Conservation (phyloP, 129 eudicot species). For the Flaveria bidentis region DNA sequence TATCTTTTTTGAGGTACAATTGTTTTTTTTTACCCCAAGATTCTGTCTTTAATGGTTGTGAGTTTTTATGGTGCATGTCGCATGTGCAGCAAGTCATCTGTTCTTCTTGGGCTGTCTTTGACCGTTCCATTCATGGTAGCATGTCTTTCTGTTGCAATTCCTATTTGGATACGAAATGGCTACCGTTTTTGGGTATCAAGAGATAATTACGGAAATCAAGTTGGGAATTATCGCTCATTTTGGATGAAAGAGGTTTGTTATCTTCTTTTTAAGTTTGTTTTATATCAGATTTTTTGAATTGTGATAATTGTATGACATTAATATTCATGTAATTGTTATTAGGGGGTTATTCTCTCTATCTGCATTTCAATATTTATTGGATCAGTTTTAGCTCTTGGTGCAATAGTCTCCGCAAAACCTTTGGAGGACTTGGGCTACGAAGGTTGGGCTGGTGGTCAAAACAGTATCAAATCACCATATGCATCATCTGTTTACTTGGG, state of each 20-base stretch:
- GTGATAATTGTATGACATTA: background rate
- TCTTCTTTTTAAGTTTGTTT: background rate
- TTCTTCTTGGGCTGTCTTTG: constrained; percentile 93
- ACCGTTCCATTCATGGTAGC: constrained; percentile 98
- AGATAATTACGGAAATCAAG: constrained; percentile 50
- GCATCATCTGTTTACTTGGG: constrained; percentile 80
- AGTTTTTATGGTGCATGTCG: background rate
- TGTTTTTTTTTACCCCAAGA: background rate
- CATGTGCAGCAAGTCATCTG: constrained; percentile 88
- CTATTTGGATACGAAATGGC: constrained; percentile 88
- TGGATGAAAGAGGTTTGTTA: constrained; percentile 77
- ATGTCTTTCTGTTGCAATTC: constrained; percentile 86
- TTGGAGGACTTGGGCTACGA: constrained; percentile 82
- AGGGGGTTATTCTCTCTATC: constrained; percentile 78
- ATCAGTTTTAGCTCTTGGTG: constrained; percentile 88
- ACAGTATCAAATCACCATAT: constrained; percentile 71
- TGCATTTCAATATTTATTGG: constrained; percentile 71
- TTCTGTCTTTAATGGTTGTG: background rate
- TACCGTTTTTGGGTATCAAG: constrained; percentile 82
- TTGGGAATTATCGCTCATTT: constrained; percentile 52
- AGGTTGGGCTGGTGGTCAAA: constrained; percentile 60
- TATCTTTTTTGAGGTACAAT: constrained; percentile 83
- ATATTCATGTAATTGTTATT: constrained; percentile 18
- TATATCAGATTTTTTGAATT: constrained; percentile 1
- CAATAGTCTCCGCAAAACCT: constrained; percentile 85